phyloP scores from a whole-genome alignment of 441 rosid genomes.

The Adansonia madagascariensis region DNA sequence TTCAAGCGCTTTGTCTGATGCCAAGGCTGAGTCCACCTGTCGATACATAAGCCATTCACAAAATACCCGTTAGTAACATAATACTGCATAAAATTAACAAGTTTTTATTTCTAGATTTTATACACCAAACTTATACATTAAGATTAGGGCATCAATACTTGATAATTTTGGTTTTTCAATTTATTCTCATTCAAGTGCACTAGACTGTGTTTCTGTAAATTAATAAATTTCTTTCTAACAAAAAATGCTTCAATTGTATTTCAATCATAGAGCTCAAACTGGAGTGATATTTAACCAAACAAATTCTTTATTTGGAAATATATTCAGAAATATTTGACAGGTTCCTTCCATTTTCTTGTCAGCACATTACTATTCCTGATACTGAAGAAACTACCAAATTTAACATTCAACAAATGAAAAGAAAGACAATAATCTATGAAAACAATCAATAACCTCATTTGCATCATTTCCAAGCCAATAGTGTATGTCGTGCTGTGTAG shows the following conservation, averaged over 20 bases:
- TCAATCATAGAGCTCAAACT: neutral
- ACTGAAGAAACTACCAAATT: constrained; percentile 14
- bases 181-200: neutral
- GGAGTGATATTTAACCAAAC: neutral
- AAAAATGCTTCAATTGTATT: constrained; percentile 9
- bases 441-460: constrained; percentile 48
- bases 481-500: constrained; percentile 69
- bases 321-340: neutral
- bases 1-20: constrained; percentile 80
- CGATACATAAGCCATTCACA: constrained; percentile 24
- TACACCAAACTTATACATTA: neutral
- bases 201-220: neutral
- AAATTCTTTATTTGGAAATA: neutral
- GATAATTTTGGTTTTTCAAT: constrained; percentile 2
- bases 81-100: neutral
- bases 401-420: constrained; percentile 7
- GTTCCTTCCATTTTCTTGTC: constrained; percentile 2
- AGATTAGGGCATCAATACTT: neutral
- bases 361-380: constrained; percentile 1
- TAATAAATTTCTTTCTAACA: neutral
- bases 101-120: neutral
- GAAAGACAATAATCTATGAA: neutral
- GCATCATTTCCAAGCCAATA: constrained; percentile 84
- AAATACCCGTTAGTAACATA: constrained; percentile 8
- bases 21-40: constrained; percentile 69